A percentile compares a stretch with the other conserved stretches of the same genome.
phyloP scores from a whole-genome alignment of 2,329 filamentous ascomycete genomes.

The Nannizziopsis arthrosporioides region DNA sequence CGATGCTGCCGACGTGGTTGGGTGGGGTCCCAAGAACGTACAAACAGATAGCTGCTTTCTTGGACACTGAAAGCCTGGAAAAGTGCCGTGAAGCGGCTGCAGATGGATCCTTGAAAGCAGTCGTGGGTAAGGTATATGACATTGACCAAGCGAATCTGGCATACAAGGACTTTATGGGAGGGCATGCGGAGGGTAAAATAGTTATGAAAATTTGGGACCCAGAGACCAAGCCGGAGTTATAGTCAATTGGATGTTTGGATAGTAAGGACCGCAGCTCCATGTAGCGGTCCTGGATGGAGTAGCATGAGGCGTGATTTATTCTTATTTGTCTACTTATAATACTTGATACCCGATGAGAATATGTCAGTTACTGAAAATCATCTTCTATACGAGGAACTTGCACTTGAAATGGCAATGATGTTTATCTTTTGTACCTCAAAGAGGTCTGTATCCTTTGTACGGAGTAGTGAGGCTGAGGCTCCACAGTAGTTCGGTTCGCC shows the following conservation, averaged over 20 bases:
- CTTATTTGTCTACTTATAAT: too few species aligned
- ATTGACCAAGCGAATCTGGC: constrained; percentile 6
- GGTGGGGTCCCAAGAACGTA: constrained; percentile 12
- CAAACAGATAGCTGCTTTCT: constrained; percentile 12
- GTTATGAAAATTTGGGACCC: constrained; percentile 12
- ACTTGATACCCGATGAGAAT: too few species aligned
- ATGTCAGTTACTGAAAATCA: too few species aligned
- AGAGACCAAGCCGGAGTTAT: constrained; percentile 2
- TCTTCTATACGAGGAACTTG: too few species aligned
- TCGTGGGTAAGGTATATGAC: constrained; percentile 7
- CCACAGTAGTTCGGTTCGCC: too few species aligned
- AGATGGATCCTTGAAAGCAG: constrained; percentile 7
- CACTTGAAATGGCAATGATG: too few species aligned
- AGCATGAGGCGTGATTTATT: too few species aligned
- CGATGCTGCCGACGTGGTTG: constrained; percentile 7
- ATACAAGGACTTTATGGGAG: constrained; percentile 6
- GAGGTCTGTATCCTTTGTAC: too few species aligned
- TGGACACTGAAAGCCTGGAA: constrained; percentile 10
- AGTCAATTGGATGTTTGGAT: background rate
- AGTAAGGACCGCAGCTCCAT: background rate
- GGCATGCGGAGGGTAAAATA: constrained; percentile 12
- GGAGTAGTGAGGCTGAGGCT: too few species aligned
- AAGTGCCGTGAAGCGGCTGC: constrained; percentile 10
- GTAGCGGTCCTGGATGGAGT: too few species aligned
- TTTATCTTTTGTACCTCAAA: too few species aligned